These are phyloP conservation scores for Entamoeba histolytica DNA, from an alignment of 208 protist species.

Conservation along the genomic window DNA sequence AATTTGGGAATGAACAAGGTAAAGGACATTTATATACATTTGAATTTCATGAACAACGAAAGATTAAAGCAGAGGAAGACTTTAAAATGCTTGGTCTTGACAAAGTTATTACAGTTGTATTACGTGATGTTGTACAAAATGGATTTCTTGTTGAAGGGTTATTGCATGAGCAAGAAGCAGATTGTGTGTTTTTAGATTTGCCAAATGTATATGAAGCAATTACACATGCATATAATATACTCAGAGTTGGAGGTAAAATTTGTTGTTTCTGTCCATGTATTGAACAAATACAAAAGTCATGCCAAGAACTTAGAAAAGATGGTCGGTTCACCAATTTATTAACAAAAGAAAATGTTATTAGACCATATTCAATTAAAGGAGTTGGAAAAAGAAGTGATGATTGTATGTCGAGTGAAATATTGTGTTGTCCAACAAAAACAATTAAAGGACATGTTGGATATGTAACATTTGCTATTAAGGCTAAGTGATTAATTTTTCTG, in stretches of 20 bases:
- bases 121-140: constrained; percentile 33
- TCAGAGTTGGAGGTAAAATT: constrained; percentile 29
- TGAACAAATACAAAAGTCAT: constrained; percentile 42
- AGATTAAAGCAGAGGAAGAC: constrained; percentile 16
- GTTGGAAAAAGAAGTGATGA: not conserved
- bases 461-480: not conserved
- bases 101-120: constrained; percentile 18
- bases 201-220: constrained; percentile 35
- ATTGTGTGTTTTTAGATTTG: constrained; percentile 41
- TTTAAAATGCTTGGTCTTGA: constrained; percentile 6
- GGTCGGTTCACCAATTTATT: not conserved
- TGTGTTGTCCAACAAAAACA: not conserved
- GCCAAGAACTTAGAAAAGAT: not conserved
- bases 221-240: constrained; percentile 21
- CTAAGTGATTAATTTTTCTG: not conserved
- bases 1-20: not conserved
- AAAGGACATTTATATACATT: constrained; percentile 43
- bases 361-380: not conserved
- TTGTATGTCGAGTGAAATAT: not conserved
- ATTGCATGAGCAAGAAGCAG: constrained; percentile 14
- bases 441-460: not conserved
- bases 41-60: constrained; percentile 45
- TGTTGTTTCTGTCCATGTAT: constrained; percentile 50
- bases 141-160: constrained; percentile 29
- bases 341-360: not conserved